phyloP scores from a whole-genome alignment of 177 flowering plant species.

The Vitis hybrid region DNA sequence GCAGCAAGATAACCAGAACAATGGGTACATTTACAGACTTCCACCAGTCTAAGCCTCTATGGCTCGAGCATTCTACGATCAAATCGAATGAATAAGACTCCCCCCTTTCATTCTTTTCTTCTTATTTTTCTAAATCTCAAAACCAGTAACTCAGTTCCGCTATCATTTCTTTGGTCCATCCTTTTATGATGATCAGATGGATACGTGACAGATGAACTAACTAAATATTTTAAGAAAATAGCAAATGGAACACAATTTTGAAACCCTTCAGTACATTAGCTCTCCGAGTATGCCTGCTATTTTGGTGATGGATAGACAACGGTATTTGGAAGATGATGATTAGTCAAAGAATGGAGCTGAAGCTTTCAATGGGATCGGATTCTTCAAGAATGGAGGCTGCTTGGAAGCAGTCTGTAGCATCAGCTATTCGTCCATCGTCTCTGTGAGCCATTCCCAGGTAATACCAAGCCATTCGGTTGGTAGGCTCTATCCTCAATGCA shows the following conservation, averaged over 20 bases:
- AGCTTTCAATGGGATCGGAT: slow-evolving; percentile 86
- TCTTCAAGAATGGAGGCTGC: slow-evolving; percentile 97
- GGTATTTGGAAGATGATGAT: too few relatives aligned
- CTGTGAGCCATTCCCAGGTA: slow-evolving; percentile 78
- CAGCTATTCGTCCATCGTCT: slow-evolving; percentile 76
- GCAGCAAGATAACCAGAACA: neutral
- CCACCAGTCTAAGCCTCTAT: slow-evolving; percentile 1
- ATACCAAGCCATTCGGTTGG: slow-evolving; percentile 86
- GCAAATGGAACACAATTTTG: neutral
- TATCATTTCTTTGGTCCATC: neutral
- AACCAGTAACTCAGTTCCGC: neutral
- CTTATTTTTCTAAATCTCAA: neutral
- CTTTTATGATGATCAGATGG: neutral
- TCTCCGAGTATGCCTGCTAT: too few relatives aligned
- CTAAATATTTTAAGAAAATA: neutral
- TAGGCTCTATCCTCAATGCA: slow-evolving; percentile 89
- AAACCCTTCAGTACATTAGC: too few relatives aligned
- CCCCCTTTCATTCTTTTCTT: neutral
- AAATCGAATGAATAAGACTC: neutral
- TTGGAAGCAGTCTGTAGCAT: slow-evolving; percentile 93
- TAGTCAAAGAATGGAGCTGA: slow-evolving; percentile 43
- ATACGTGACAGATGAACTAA: neutral
- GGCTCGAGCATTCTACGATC: neutral
- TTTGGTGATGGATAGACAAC: neutral
- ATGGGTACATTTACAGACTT: neutral